phyloP scores from a whole-genome alignment of 148 eudicot genomes.

The Rhododendron simsii region DNA sequence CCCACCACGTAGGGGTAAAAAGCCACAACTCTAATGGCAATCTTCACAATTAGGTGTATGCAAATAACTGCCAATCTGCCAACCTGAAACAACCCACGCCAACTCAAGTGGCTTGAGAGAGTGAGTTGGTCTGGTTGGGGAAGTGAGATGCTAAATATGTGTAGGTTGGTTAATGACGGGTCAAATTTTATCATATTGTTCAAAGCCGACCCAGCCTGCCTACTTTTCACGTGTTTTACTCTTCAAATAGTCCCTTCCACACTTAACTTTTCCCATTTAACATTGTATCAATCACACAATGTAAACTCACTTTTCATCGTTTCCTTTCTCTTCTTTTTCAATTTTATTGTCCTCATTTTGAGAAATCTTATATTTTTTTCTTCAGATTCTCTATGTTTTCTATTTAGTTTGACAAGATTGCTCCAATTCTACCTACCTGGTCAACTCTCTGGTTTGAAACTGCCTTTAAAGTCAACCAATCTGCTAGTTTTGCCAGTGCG shows the following conservation, averaged over 20 bases:
- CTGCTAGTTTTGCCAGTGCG: neutral
- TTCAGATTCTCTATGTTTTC: neutral
- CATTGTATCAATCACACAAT: neutral
- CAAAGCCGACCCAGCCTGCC: neutral
- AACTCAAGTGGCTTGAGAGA: neutral
- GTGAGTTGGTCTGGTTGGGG: neutral
- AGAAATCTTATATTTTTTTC: neutral
- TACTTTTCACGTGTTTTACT: neutral
- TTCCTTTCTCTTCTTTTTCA: neutral
- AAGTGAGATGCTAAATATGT: neutral
- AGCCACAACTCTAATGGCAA: neutral
- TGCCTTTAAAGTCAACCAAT: neutral
- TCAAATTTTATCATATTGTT: neutral
- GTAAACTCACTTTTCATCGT: neutral
- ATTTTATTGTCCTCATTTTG: neutral
- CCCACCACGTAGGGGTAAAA: neutral
- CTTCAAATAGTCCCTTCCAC: neutral
- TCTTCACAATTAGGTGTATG: neutral
- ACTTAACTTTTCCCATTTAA: neutral
- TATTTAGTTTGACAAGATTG: neutral
- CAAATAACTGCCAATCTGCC: neutral
- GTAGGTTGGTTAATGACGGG: neutral
- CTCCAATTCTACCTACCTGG: neutral
- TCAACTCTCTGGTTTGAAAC: neutral
- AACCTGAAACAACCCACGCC: neutral